phyloP scores from a whole-genome alignment of 768 basidiomycete genomes.

The Suillus weaverae region DNA sequence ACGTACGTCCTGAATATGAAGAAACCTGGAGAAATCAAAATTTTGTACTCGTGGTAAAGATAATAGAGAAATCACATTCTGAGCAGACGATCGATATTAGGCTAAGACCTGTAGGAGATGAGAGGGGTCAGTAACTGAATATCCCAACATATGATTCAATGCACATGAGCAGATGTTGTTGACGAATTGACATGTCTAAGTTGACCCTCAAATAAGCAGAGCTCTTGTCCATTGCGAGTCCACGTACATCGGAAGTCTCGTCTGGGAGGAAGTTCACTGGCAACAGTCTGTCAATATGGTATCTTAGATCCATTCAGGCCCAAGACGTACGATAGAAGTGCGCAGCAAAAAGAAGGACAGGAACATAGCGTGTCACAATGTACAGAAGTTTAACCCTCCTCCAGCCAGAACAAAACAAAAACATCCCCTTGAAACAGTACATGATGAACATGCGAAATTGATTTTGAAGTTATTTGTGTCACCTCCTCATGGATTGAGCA shows the following conservation, averaged over 20 bases:
- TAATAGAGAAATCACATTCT: background rate
- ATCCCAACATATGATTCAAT: background rate
- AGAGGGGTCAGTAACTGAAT: background rate
- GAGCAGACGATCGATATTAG: slow-evolving; percentile 1
- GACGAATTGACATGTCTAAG: slow-evolving; percentile 7
- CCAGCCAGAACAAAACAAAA: slow-evolving; percentile 7
- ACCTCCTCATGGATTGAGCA: slow-evolving; percentile 5
- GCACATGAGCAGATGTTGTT: slow-evolving; percentile 7
- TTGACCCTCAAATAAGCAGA: background rate
- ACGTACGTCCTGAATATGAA: slow-evolving; percentile 11
- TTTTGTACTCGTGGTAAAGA: background rate
- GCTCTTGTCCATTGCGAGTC: too few species aligned
- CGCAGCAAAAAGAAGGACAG: slow-evolving; percentile 5
- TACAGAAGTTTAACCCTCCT: slow-evolving; percentile 4
- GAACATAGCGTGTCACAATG: slow-evolving; percentile 5
- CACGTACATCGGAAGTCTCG: background rate
- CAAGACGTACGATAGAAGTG: slow-evolving; percentile 8
- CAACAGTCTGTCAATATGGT: background rate
- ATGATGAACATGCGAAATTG: background rate
- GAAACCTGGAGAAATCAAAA: slow-evolving; percentile 2
- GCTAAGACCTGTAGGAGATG: background rate
- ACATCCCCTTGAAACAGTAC: background rate
- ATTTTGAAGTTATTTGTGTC: background rate
- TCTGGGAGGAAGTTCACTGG: slow-evolving; percentile 1
- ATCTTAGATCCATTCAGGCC: too few species aligned